Percentiles rank a stretch among this genome's conserved stretches.
Conservation (phyloP, 176 grass and related monocot genomes). For the Oryza longistaminata region DNA sequence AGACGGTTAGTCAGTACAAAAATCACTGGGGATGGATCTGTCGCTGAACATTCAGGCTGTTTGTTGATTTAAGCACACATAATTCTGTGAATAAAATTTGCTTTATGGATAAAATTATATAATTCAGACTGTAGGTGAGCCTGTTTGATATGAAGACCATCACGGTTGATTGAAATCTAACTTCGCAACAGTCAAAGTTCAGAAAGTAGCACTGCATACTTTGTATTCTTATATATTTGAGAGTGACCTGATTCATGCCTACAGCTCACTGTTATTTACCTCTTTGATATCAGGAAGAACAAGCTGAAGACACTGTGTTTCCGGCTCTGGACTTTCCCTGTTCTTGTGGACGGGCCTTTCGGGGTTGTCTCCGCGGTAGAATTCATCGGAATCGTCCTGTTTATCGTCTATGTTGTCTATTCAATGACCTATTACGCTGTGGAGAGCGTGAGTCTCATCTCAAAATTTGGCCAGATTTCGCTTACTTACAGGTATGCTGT, state of each 20-base stretch:
- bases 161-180: neutral
- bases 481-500: constrained; percentile 53
- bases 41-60: neutral
- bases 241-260: neutral
- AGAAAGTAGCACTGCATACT: neutral
- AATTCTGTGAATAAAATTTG: neutral
- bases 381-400: constrained; percentile 79
- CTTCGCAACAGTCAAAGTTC: neutral
- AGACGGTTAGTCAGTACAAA: neutral
- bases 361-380: constrained; percentile 89
- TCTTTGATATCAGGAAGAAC: constrained; percentile 53
- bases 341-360: constrained; percentile 78
- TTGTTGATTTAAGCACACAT: neutral
- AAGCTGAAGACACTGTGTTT: constrained; percentile 67
- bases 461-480: constrained; percentile 31
- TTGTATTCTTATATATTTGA: neutral
- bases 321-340: constrained; percentile 90
- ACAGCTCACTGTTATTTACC: neutral
- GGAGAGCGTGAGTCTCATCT: constrained; percentile 38
- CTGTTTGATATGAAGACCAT: neutral
- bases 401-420: constrained; percentile 65
- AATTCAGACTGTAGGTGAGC: neutral
- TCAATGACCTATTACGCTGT: constrained; percentile 63
- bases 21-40: neutral
- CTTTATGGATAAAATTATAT: too few species aligned